Evolutionary conservation across 2,329 filamentous ascomycete species (phyloP).

Genomic region (Aspergillus latus): DNA sequence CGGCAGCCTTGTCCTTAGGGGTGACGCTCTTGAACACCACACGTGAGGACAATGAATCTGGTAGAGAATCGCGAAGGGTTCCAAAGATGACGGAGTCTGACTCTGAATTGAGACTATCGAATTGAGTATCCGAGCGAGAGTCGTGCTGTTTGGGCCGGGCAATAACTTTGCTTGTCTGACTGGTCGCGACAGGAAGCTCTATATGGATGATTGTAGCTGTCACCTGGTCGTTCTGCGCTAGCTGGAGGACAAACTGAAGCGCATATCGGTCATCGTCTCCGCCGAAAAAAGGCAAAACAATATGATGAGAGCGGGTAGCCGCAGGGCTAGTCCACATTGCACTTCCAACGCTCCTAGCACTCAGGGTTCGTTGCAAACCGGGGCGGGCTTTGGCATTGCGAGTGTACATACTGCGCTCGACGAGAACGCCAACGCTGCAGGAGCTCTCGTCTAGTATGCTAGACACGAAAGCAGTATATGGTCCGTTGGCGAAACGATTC

Average conservation of each 20-base stretch:
- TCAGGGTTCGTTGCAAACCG: slow-evolving; percentile 47
- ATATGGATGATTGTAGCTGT: slow-evolving; percentile 74
- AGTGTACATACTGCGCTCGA: slow-evolving; percentile 67
- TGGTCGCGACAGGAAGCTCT: slow-evolving; percentile 26
- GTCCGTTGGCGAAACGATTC: slow-evolving; percentile 57
- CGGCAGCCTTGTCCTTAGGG: slow-evolving; percentile 45
- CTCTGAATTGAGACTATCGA: slow-evolving; percentile 29
- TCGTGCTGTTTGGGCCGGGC: neutral
- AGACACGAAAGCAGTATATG: slow-evolving; percentile 74
- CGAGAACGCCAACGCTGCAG: slow-evolving; percentile 73
- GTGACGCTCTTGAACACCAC: slow-evolving; percentile 54
- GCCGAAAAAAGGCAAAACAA: slow-evolving; percentile 86
- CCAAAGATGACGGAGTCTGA: slow-evolving; percentile 58
- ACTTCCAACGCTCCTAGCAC: slow-evolving; percentile 61
- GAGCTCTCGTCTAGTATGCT: slow-evolving; percentile 62
- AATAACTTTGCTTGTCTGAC: neutral
- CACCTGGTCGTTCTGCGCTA: slow-evolving; percentile 75
- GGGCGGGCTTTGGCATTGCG: slow-evolving; percentile 29
- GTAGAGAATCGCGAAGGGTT: slow-evolving; percentile 57
- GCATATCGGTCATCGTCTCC: slow-evolving; percentile 78
- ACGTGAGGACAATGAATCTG: slow-evolving; percentile 51
- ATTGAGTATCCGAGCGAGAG: neutral
- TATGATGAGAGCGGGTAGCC: slow-evolving; percentile 65
- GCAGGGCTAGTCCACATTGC: slow-evolving; percentile 57
- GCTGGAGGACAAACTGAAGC: slow-evolving; percentile 76